Conservation (phyloP, 202 grass and related monocot genomes). For the Alloteropsis angusta region DNA sequence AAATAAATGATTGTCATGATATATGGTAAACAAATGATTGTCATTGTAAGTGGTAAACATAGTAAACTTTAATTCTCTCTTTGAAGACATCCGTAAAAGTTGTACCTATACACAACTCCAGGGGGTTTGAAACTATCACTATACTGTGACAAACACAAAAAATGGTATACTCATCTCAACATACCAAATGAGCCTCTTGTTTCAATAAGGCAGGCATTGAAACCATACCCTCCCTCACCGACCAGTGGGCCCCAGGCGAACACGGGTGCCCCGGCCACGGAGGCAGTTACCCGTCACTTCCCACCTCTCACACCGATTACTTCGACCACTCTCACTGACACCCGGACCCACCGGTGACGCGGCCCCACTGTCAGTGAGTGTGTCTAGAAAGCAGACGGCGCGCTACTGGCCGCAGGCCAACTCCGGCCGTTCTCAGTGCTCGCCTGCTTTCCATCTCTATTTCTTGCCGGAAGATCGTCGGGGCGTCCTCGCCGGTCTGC, state of each 20-base stretch:
- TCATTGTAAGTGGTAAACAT: too few species aligned
- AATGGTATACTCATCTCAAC: neutral
- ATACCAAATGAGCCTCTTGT: neutral
- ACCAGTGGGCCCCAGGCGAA: neutral
- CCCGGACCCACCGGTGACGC: too few species aligned
- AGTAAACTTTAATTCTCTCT: too few species aligned
- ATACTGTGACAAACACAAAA: neutral
- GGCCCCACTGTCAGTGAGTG: neutral
- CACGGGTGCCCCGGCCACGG: neutral
- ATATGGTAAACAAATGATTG: too few species aligned
- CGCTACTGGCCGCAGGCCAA: too few species aligned
- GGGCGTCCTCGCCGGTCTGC: neutral
- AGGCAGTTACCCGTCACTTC: neutral
- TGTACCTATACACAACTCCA: neutral
- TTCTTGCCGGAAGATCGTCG: neutral
- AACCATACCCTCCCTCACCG: neutral
- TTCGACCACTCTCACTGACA: neutral
- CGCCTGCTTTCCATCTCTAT: neutral
- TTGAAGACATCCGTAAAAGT: too few species aligned
- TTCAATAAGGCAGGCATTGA: neutral
- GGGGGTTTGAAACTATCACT: neutral
- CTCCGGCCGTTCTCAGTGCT: neutral
- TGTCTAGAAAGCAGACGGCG: neutral
- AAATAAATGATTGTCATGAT: too few species aligned
- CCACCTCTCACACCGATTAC: neutral